Evolutionary conservation across 2,329 filamentous ascomycete genomes (phyloP).

Genomic region (Pyrenochaeta sp.): DNA sequence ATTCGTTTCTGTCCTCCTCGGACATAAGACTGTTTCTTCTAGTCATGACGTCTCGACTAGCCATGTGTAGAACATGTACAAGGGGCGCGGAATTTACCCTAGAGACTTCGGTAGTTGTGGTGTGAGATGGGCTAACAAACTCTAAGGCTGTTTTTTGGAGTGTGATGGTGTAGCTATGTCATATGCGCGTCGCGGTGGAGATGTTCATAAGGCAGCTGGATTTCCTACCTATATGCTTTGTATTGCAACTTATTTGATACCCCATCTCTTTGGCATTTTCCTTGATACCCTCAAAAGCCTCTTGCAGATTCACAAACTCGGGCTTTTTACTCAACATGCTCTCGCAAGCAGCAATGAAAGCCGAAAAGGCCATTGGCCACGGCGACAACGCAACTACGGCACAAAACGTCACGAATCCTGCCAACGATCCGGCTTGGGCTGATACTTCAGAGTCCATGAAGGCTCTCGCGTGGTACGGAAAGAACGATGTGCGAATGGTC

Average conservation of each 20-base stretch:
- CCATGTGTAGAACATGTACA: slow-evolving; percentile 33
- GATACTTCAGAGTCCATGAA: slow-evolving; percentile 73
- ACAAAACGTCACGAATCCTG: slow-evolving; percentile 75
- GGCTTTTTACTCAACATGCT: slow-evolving; percentile 32
- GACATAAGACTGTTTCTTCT: too few species aligned
- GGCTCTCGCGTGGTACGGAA: slow-evolving; percentile 82
- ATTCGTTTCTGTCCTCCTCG: too few species aligned
- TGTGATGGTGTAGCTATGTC: slow-evolving; percentile 36
- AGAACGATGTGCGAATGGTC: slow-evolving; percentile 76
- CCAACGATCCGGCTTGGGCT: slow-evolving; percentile 40
- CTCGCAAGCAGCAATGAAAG: slow-evolving; percentile 66
- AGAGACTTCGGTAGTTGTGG: slow-evolving; percentile 32
- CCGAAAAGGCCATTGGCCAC: slow-evolving; percentile 74
- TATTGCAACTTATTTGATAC: neutral
- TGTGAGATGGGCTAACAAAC: too few species aligned
- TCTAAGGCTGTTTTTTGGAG: too few species aligned
- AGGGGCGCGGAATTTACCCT: too few species aligned
- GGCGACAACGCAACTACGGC: slow-evolving; percentile 67
- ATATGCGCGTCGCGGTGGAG: slow-evolving; percentile 17
- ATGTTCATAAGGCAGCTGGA: slow-evolving; percentile 23
- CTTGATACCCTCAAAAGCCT: slow-evolving; percentile 16
- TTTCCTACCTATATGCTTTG: too few species aligned
- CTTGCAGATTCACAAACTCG: slow-evolving; percentile 1
- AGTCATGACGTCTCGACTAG: slow-evolving; percentile 41
- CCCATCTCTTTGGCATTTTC: neutral